These are phyloP conservation scores for Botrytis porri DNA, from an alignment of 2,329 filamentous ascomycete genomes.

Conservation along the genomic window DNA sequence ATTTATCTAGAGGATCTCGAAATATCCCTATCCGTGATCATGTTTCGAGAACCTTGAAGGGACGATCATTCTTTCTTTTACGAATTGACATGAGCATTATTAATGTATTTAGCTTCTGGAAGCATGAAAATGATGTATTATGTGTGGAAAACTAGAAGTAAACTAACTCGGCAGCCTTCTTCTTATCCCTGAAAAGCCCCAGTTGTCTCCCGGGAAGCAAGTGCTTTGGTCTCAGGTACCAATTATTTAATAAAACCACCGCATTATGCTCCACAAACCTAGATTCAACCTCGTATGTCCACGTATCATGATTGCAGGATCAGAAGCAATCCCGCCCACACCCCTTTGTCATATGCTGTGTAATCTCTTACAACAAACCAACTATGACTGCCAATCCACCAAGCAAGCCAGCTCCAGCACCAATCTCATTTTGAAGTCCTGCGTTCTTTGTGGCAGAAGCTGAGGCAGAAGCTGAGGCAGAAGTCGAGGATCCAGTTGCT, in stretches of 20 bases:
- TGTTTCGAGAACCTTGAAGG: background rate
- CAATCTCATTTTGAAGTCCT: slow-evolving; percentile 26
- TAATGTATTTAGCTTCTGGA: background rate
- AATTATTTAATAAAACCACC: background rate
- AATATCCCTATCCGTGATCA: background rate
- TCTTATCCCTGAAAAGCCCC: background rate
- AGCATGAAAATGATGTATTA: background rate
- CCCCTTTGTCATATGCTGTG: slow-evolving; percentile 1
- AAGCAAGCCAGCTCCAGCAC: slow-evolving; percentile 30
- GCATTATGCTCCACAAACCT: background rate
- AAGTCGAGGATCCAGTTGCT: slow-evolving; percentile 1
- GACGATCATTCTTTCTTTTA: background rate
- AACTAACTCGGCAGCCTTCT: background rate
- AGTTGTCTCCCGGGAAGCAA: background rate
- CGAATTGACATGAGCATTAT: background rate
- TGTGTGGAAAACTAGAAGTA: background rate
- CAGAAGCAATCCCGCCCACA: background rate
- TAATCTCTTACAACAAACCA: slow-evolving; percentile 27
- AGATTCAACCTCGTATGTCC: background rate
- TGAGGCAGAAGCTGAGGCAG: slow-evolving; percentile 24
- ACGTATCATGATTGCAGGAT: background rate
- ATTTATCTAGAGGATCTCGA: background rate
- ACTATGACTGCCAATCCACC: slow-evolving; percentile 31
- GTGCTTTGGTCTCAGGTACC: background rate
- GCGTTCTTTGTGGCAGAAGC: slow-evolving; percentile 26